Evolutionary conservation across 129 eudicot genomes (phyloP), one percentile per base, ranked within the genome.

Genomic region (Pseudognaphalium luteoalbum): DNA sequence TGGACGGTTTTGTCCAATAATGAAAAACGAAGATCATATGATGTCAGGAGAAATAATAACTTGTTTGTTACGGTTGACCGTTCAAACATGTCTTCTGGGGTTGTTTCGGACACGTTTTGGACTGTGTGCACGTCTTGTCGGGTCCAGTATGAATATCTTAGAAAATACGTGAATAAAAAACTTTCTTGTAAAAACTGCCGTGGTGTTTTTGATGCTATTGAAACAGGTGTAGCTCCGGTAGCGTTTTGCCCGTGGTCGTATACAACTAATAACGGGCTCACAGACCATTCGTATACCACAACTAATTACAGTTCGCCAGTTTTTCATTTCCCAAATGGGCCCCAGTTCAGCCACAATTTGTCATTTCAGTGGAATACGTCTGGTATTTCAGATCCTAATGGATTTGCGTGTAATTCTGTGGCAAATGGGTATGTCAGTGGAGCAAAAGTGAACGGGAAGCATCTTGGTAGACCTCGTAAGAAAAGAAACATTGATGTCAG

Each of bases 121-220:
- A 93, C 98, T 1, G 87, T 93, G 17, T 93, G 98, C 76, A 90
- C 98, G 10, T 88, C 97, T 20, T 93, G 98, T 87, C 90, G 87
- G 54, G 97, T 93, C 78, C 97, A 93, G 63, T 93, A 93, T 77
- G 98, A 93, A 66, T 93, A 93, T 83, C 96, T 93, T 4, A 78
- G 96, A 78, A 93, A 91, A 68, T 93, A 93, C 76, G 96, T 93
- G 64, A 91, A 91, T 73, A 93, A 93, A 75, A 71, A 89, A 71
- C 93, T 91, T 16, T 88, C 98, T 4, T 93, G 98, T 75, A 93
- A 93, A 80, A 93, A 93, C 62, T 93, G 97, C 51, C 97, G 98
- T 73, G 95, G 91, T 71, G 90, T 89, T 62, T 93, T 93, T 52
- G 81, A 90, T 65, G 98, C 98, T 56, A 87, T 81, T 64, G 98